phyloP scores from a whole-genome alignment of 2,329 filamentous ascomycete species.

The Colletotrichum nymphaeae region DNA sequence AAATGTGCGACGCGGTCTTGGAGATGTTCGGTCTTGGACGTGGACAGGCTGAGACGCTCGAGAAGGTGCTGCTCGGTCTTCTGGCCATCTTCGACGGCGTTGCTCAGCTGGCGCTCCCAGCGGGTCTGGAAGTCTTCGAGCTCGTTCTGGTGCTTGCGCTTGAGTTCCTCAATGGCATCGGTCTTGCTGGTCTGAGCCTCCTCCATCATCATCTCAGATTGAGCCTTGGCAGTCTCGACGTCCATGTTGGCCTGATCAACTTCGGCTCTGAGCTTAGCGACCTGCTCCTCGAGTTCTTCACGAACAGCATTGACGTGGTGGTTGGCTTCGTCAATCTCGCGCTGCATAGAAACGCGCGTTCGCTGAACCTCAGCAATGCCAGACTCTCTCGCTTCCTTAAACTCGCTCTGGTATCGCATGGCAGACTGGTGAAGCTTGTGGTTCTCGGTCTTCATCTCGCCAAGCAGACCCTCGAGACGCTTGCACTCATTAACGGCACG shows the following conservation, averaged over 20 bases:
- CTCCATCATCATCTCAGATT: conserved; percentile 86
- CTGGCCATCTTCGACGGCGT: conserved; percentile 83
- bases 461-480: conserved; percentile 66
- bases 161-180: conserved; percentile 61
- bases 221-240: conserved; percentile 82
- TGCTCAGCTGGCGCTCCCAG: conserved; percentile 79
- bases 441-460: conserved; percentile 74
- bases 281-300: conserved; percentile 83
- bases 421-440: conserved; percentile 77
- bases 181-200: conserved; percentile 79
- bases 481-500: conserved; percentile 72
- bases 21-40: conserved; percentile 86
- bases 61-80: conserved; percentile 82
- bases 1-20: conserved; percentile 87
- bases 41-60: conserved; percentile 83
- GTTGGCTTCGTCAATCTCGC: conserved; percentile 85
- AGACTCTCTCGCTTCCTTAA: conserved; percentile 84
- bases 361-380: conserved; percentile 85
- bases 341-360: conserved; percentile 81
- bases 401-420: conserved; percentile 81
- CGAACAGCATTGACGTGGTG: conserved; percentile 87
- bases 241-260: conserved; percentile 84
- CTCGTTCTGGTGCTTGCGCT: conserved; percentile 72
- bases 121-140: conserved; percentile 81
- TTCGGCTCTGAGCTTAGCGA: conserved; percentile 77